Conservation (phyloP, 2,329 filamentous ascomycete genomes). For the Aspergillus tubingensis region DNA sequence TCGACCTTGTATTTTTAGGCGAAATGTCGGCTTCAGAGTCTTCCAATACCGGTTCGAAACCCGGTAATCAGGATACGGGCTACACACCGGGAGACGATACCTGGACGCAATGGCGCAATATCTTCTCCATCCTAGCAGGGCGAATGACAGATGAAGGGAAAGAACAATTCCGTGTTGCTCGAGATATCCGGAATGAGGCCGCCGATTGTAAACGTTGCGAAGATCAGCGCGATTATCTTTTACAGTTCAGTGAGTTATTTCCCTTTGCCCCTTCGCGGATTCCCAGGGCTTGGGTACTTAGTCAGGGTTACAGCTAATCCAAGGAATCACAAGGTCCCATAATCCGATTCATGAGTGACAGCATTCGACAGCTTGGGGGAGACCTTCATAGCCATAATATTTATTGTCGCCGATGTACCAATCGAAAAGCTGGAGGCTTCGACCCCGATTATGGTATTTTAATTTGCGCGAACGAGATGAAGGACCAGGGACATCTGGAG, state of each 20-base stretch:
- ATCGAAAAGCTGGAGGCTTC: conserved; percentile 78
- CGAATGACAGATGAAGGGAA: conserved; percentile 68
- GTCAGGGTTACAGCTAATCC: not conserved
- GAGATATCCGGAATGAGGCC: conserved; percentile 73
- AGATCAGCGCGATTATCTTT: conserved; percentile 76
- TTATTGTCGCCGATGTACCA: conserved; percentile 75
- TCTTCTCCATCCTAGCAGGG: conserved; percentile 79
- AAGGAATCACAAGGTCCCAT: conserved; percentile 59
- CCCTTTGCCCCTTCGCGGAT: not conserved
- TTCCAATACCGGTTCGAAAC: conserved; percentile 14
- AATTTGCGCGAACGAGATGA: conserved; percentile 88
- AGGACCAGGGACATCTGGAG: conserved; percentile 78
- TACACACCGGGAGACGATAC: conserved; percentile 45
- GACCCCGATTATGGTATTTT: conserved; percentile 83
- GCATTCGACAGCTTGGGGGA: conserved; percentile 77
- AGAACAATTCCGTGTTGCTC: conserved; percentile 75
- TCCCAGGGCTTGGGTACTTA: no score
- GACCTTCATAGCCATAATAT: conserved; percentile 74
- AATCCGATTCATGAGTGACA: conserved; percentile 82
- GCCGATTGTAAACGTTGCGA: conserved; percentile 81
- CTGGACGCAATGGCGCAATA: conserved; percentile 70
- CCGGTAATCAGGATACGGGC: conserved; percentile 35
- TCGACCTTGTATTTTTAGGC: not conserved
- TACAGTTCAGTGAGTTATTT: conserved; percentile 64
- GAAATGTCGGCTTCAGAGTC: conserved; percentile 36